A percentile compares a stretch with the other conserved stretches of the same genome.
Conservation (phyloP, 371 early-diverging fungal species). For the Mortierella sp. region DNA sequence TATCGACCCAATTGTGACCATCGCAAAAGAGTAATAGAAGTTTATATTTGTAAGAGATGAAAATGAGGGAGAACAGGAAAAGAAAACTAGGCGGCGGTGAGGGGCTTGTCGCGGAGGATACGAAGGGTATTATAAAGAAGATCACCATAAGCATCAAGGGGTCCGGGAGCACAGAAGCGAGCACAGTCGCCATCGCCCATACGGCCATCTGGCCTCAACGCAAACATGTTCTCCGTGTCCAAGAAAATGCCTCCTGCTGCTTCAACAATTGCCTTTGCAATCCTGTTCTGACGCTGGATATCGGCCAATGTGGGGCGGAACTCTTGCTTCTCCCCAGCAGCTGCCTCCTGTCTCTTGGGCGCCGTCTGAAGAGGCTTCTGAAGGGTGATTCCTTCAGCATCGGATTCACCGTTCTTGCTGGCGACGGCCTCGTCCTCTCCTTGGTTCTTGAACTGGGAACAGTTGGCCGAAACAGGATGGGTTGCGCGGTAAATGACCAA, state of each 20-base stretch:
- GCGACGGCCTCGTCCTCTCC: slow-evolving; percentile 53
- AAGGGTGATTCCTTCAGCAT: slow-evolving; percentile 20
- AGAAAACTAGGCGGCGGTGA: background rate
- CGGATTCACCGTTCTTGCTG: slow-evolving; percentile 32
- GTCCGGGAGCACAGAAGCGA: slow-evolving; percentile 76
- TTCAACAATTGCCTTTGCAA: slow-evolving; percentile 70
- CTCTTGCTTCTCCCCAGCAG: slow-evolving; percentile 14
- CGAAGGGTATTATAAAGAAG: slow-evolving; percentile 66
- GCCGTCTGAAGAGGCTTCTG: slow-evolving; percentile 26
- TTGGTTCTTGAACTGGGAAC: slow-evolving; percentile 34
- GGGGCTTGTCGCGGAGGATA: slow-evolving; percentile 19
- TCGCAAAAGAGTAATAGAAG: too few species aligned
- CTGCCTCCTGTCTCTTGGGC: slow-evolving; percentile 21
- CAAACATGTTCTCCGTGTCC: slow-evolving; percentile 67
- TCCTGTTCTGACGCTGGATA: slow-evolving; percentile 66
- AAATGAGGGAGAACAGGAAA: background rate
- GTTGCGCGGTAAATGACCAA: slow-evolving; percentile 70
- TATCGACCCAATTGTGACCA: background rate
- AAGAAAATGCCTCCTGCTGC: slow-evolving; percentile 71
- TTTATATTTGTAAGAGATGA: background rate
- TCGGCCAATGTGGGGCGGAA: slow-evolving; percentile 72
- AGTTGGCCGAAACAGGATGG: slow-evolving; percentile 36
- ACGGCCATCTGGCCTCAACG: slow-evolving; percentile 70
- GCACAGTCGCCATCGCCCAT: slow-evolving; percentile 73
- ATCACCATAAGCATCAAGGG: slow-evolving; percentile 68